Evolutionary conservation across 1,139 yeast species (phyloP).

Genomic region (Eremothecium coryli): DNA sequence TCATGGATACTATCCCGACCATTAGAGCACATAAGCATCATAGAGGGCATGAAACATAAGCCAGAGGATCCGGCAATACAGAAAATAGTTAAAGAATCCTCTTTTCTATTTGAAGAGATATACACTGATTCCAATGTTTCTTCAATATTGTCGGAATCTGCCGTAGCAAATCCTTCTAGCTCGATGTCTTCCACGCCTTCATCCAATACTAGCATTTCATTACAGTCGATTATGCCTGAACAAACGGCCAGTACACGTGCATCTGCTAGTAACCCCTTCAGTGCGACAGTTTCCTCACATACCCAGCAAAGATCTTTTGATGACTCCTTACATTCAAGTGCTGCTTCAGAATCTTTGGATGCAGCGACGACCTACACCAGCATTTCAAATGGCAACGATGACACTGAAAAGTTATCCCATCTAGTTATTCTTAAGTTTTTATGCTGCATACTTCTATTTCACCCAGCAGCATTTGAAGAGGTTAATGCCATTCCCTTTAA

Average conservation of each 20-base stretch:
- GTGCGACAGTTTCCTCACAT: conserved; percentile 1
- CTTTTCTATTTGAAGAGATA: conserved; percentile 19
- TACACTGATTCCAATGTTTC: conserved; percentile 20
- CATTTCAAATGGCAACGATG: conserved; percentile 13
- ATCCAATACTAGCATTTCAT: conserved; percentile 9
- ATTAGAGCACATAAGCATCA: conserved; percentile 18
- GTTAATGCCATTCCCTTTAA: conserved; percentile 20
- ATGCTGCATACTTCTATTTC: conserved; percentile 20
- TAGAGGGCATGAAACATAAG: neutral
- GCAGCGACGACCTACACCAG: conserved; percentile 4
- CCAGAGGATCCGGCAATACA: conserved; percentile 1
- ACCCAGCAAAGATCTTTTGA: conserved; percentile 4
- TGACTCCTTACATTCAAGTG: neutral
- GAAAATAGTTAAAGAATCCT: conserved; percentile 7
- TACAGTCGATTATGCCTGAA: conserved; percentile 6
- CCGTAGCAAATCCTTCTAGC: conserved; percentile 7
- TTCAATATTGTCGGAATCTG: conserved; percentile 12
- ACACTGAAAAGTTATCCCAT: conserved; percentile 23
- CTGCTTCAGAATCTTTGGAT: conserved; percentile 1
- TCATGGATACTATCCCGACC: conserved; percentile 30
- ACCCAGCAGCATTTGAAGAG: conserved; percentile 21
- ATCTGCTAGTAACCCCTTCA: neutral
- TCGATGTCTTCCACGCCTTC: conserved; percentile 10
- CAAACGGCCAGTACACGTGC: neutral
- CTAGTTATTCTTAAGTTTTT: conserved; percentile 23